Evolutionary conservation across 1,284 basidiomycete species (phyloP), one percentile per base, ranked within the genome.

Genomic region (Athelia sp.): DNA sequence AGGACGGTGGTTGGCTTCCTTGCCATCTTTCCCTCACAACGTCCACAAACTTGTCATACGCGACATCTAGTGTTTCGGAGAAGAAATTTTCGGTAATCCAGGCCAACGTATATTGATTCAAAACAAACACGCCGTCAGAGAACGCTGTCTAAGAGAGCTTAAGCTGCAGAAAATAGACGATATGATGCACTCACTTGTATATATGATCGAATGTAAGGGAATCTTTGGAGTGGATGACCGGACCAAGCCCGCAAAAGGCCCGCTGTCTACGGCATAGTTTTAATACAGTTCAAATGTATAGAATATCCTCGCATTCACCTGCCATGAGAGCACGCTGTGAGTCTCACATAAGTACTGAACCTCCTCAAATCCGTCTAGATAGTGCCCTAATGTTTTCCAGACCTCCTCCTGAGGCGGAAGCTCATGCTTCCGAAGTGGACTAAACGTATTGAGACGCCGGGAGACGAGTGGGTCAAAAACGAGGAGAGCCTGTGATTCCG

Each of bases 391-490:
- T 1, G 70, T 65, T 15, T 71, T 57, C 80, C 84, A 90, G 0
- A 76, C 78, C 3, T 74, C 63, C 13, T 70, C 63, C 42, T 76
- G 69, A 1, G 71, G 56, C 0, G 81, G 81, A 0, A 87, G 60
- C 3, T 73, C 63, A 15, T 89, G 68, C 2, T 81, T 67, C 14
- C 84, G 79, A 6, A 90, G 78, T 0, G 92, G 92, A 61, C 90
- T 83, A 52, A 79, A 82, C 34, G 84, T 85, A 22, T 84, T 82
- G 0, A 94, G 71, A 44, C 78, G 74, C 4, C 89, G 80, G 2
- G 79, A 77, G 45, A 91, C 80, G 36, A 79, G 72, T 3, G 87
- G 79, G 60, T 89, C 89, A 50, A 93, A 87, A 0, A 80, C 79
- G 0, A 74, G 66, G 22, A 61, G 64, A 0, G 80, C 82, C 0